A percentile compares a stretch with the other conserved stretches of the same genome.
Evolutionary conservation across 345 rosid genomes (phyloP).

Genomic region (Balakata baccata): DNA sequence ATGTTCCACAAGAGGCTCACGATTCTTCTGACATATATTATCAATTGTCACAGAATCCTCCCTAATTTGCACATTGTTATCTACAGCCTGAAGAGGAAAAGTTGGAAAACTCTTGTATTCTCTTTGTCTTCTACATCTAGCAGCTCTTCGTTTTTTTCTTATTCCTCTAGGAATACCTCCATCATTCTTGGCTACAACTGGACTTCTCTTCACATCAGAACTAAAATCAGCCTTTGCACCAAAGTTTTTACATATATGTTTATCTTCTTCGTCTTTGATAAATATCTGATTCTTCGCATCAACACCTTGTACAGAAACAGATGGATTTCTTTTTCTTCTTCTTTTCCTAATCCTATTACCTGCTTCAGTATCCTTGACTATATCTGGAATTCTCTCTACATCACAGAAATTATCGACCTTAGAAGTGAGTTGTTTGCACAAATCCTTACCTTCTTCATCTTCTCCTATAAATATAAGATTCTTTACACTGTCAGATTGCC

Average conservation of each 20-base stretch:
- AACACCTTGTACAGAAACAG: constrained; percentile 31
- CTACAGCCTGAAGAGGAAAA: constrained; percentile 15
- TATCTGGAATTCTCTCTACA: constrained; percentile 24
- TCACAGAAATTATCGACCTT: constrained; percentile 21
- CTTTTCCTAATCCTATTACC: constrained; percentile 2
- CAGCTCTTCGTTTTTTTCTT: constrained; percentile 36
- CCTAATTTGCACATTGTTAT: constrained; percentile 17
- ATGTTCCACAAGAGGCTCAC: constrained; percentile 10
- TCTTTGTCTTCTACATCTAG: constrained; percentile 31
- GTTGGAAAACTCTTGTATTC: constrained; percentile 3
- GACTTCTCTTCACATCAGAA: constrained; percentile 22
- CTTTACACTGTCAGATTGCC: constrained; percentile 26
- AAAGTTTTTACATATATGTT: constrained; percentile 7
- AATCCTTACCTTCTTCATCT: constrained; percentile 25
- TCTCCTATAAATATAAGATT: constrained; percentile 17
- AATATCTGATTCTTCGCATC: constrained; percentile 23
- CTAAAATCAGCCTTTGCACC: constrained; percentile 14
- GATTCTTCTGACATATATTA: constrained; percentile 27
- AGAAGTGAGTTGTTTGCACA: constrained; percentile 9
- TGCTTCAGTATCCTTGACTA: constrained; percentile 19
- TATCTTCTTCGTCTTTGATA: constrained; percentile 21
- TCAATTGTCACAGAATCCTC: constrained; percentile 21
- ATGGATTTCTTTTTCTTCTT: constrained; percentile 15
- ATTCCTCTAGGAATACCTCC: constrained; percentile 12
- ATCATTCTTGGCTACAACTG: constrained; percentile 22